phyloP scores from a whole-genome alignment of 768 basidiomycete species.

The Mycena kentingensis region DNA sequence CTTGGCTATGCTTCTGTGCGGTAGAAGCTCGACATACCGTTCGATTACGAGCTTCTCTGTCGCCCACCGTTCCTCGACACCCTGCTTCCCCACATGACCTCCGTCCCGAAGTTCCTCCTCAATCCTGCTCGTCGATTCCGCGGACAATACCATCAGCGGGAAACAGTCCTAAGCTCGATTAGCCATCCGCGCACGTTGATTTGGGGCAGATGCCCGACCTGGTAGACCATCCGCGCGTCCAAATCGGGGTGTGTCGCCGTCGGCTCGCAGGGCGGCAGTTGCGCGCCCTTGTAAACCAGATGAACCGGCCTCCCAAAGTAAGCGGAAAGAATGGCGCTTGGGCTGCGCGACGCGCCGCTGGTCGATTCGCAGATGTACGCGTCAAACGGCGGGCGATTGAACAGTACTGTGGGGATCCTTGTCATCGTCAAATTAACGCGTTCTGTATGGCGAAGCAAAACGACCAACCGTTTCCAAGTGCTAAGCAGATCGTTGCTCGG shows the following conservation, averaged over 20 bases:
- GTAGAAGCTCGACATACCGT: constrained; percentile 46
- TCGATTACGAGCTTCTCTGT: constrained; percentile 54
- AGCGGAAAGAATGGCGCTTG: constrained; percentile 57
- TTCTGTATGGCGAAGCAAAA: background rate
- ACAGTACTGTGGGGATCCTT: constrained; percentile 55
- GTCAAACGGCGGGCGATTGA: constrained; percentile 58
- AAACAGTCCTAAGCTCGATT: too few species aligned
- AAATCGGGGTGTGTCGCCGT: constrained; percentile 61
- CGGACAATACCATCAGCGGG: constrained; percentile 66
- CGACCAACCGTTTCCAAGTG: constrained; percentile 59
- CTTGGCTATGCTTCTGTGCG: constrained; percentile 11
- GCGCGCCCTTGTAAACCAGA: constrained; percentile 67
- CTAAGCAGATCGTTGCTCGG: constrained; percentile 51
- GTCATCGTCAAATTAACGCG: background rate
- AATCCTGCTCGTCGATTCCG: constrained; percentile 54
- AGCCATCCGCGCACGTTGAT: too few species aligned
- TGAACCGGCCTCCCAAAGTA: constrained; percentile 65
- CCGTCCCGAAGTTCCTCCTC: constrained; percentile 47
- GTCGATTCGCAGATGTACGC: constrained; percentile 62
- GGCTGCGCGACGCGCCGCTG: constrained; percentile 37
- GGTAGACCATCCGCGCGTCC: constrained; percentile 56
- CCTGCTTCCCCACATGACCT: constrained; percentile 52
- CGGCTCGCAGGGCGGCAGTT: constrained; percentile 49
- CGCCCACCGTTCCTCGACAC: constrained; percentile 55
- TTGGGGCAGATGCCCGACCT: too few species aligned